Evolutionary conservation across 352 stramenopile genomes (phyloP).

Genomic region (Globisporangium ultimum): DNA sequence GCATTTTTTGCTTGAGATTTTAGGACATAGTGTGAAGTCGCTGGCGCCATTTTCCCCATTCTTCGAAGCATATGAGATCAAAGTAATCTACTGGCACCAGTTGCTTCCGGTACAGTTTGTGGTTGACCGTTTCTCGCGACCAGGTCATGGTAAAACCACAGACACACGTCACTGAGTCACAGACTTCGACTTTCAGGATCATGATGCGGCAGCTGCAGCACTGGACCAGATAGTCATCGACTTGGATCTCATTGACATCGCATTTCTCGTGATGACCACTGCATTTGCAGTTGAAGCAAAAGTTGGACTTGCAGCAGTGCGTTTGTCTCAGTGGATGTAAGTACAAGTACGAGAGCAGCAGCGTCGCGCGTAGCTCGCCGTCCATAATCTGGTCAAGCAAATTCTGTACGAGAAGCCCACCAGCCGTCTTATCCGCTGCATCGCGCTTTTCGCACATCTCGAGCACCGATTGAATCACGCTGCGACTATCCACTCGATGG

Average conservation of each 20-base stretch:
- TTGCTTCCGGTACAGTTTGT: neutral
- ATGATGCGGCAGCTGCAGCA: conserved; percentile 41
- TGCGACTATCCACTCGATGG: conserved; percentile 3
- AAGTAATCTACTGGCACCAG: conserved; percentile 1
- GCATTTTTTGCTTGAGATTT: neutral
- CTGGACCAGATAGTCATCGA: conserved; percentile 26
- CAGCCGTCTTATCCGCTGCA: conserved; percentile 13
- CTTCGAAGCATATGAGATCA: neutral
- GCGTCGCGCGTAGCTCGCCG: conserved; percentile 36
- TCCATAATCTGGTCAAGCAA: conserved; percentile 25
- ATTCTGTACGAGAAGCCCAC: neutral
- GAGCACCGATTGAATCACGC: conserved; percentile 7
- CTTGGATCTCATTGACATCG: conserved; percentile 15
- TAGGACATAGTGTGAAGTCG: neutral
- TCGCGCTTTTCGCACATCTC: neutral
- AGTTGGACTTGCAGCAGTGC: conserved; percentile 24
- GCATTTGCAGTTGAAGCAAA: conserved; percentile 60
- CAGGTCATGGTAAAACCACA: conserved; percentile 41
- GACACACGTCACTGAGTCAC: conserved; percentile 32
- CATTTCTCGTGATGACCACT: conserved; percentile 16
- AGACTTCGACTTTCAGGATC: conserved; percentile 49
- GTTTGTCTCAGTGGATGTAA: conserved; percentile 26
- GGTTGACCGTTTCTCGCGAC: conserved; percentile 1
- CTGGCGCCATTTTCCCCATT: neutral
- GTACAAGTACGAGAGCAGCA: conserved; percentile 33